Base-by-base conservation (phyloP, 2,329 filamentous ascomycete species). In the Fusarium subglutinans region DNA sequence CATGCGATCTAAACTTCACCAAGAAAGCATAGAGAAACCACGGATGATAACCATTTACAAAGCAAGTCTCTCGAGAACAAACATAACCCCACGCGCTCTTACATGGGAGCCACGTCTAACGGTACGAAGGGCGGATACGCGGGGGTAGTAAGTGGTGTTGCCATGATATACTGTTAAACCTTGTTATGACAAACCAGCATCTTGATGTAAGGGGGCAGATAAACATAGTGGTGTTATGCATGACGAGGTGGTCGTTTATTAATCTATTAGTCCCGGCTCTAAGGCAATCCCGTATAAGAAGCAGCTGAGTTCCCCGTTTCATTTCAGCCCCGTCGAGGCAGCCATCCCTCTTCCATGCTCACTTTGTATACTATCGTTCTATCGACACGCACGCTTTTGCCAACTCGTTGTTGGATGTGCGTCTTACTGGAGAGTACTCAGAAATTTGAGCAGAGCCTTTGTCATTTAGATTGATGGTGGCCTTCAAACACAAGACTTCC, bases 21-120 rank as follows among this genome's bases (percentile, higher is more conserved):
- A 30, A 28, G 37, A 55, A 41, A 43, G 51, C 24, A 55, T 30
- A n/a, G 11, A 41, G n/a, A 15, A 30, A 38, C 20, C 26, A 55
- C 20, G 22, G 28, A 18, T 43, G 20, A 55, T 41, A 24, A 11
- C 10, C 6, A 37, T 12, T 30, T 24, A 38, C 17, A 37, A 20
- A 28, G 5, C 5, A 30, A 24, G 26, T 38, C 4, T 6, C 15
- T 12, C 37, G 6, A 70, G 35, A 20, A 40, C 10, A 26, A 35
- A 18, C 26, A 33, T 12, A 40, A 53, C 66, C 70, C 70, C 70
- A 73, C 70, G 70, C 48, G 22, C 37, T 41, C 20, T 24, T 54
- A 57, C 70, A 70, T 41, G 70, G 70, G 59, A 63, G 43, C 59
- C 51, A 70, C 41, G 56, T 47, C n/a, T 35, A 45, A 50, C 37